A percentile compares a stretch with the other conserved stretches of the same genome.
These are phyloP conservation scores for Fusarium denticulatum DNA, from an alignment of 2,329 filamentous ascomycete species.

Conservation along the genomic window DNA sequence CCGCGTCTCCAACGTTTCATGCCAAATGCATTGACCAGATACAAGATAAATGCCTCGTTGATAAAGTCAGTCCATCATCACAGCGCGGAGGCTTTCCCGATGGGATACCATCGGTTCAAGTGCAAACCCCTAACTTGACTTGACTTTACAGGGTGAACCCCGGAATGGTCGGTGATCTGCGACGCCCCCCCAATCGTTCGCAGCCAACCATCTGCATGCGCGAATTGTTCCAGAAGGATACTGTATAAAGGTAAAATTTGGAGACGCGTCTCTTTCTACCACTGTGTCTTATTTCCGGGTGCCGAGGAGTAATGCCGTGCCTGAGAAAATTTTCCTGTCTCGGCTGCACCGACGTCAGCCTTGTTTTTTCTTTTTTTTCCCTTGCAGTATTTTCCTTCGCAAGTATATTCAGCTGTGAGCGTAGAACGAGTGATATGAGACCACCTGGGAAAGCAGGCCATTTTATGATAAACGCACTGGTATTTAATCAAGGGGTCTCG, in stretches of 20 bases:
- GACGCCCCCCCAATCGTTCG: not conserved
- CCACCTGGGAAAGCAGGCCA: not conserved
- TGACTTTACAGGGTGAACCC: not conserved
- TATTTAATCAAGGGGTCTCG: conserved; percentile 5
- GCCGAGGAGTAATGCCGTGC: not conserved
- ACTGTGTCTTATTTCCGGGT: not conserved
- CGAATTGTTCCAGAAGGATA: conserved; percentile 18
- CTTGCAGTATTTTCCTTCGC: not conserved
- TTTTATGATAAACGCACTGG: not conserved
- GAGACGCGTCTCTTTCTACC: not conserved
- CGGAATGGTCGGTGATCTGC: conserved; percentile 1
- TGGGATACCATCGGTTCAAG: not conserved
- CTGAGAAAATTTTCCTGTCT: not conserved
- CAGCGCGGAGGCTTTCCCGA: conserved; percentile 13
- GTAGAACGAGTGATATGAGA: not conserved
- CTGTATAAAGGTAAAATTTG: not conserved
- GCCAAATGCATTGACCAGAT: not conserved
- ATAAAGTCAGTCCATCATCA: not conserved
- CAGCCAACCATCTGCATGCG: not conserved
- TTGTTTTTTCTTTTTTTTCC: not conserved
- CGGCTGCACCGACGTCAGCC: conserved; percentile 1
- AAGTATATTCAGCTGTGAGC: too few relatives aligned
- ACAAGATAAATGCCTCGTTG: not conserved
- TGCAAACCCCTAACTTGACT: not conserved
- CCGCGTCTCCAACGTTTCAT: conserved; percentile 6